phyloP scores from a whole-genome alignment of 768 basidiomycete species.

The Leccinum fibrillosum region DNA sequence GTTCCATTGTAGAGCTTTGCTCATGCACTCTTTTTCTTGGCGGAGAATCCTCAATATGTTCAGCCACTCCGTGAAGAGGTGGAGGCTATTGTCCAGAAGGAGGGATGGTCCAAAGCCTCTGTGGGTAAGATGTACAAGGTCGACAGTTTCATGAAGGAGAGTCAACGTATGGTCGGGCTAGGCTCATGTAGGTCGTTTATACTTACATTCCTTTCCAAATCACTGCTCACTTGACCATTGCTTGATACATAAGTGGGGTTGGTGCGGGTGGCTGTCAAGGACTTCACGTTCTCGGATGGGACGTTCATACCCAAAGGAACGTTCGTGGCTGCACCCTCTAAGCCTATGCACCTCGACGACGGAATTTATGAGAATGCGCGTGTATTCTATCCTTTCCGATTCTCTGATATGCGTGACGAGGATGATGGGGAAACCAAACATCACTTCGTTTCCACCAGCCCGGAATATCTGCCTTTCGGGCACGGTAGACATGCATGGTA shows the following conservation, averaged over 20 bases:
- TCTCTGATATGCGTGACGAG: no score
- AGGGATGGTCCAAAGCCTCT: background rate
- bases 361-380: constrained; percentile 31
- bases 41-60: background rate
- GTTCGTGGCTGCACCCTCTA: constrained; percentile 24
- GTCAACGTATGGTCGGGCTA: background rate
- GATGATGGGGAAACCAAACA: no score
- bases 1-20: background rate
- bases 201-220: background rate
- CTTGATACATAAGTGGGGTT: constrained; percentile 22
- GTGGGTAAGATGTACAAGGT: background rate
- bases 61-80: background rate
- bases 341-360: constrained; percentile 22
- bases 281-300: constrained; percentile 37
- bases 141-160: background rate
- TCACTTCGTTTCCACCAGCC: no score
- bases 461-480: background rate
- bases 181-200: constrained; percentile 14
- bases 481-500: constrained; percentile 4
- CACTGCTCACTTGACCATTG: background rate
- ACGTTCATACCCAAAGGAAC: constrained; percentile 18
- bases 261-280: constrained; percentile 30
- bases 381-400: constrained; percentile 48
- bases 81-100: background rate
- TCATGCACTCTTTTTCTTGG: background rate